These are phyloP conservation scores for Neofusicoccum sp. DNA, from an alignment of 2,329 filamentous ascomycete species.

Conservation along the genomic window DNA sequence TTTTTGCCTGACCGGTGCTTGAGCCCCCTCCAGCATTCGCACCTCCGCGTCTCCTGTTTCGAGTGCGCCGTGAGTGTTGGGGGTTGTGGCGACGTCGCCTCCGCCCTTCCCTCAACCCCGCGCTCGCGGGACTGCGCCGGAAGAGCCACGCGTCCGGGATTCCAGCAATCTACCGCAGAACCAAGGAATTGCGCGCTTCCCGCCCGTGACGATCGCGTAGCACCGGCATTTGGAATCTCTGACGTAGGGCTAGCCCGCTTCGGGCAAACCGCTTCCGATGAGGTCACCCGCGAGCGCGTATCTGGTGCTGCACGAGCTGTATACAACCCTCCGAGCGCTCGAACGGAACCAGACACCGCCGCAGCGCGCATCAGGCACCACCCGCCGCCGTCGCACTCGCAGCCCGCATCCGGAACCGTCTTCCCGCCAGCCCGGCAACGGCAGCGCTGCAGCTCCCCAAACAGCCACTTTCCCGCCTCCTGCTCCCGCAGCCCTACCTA, in stretches of 20 bases:
- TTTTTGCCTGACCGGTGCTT: not conserved
- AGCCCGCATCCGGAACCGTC: not conserved
- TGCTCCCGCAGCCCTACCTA: not conserved
- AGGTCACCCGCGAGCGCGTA: not conserved
- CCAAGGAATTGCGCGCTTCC: not conserved
- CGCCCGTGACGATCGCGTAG: not conserved
- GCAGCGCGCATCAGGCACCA: not conserved
- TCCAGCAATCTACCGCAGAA: not conserved
- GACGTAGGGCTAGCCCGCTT: conserved; percentile 13
- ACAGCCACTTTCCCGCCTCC: not conserved
- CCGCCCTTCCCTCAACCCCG: not conserved
- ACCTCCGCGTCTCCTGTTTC: too few relatives aligned
- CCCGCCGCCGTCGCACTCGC: not conserved
- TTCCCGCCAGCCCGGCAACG: not conserved
- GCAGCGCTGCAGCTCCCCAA: not conserved
- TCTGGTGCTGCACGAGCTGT: not conserved
- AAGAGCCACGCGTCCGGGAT: not conserved
- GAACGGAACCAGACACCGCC: not conserved
- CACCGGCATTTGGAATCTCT: conserved; percentile 11
- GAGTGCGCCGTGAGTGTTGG: too few relatives aligned
- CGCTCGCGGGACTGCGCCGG: conserved; percentile 1
- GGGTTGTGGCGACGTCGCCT: not conserved
- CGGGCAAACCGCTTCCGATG: not conserved
- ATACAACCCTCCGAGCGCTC: not conserved
- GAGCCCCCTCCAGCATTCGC: too few relatives aligned